A percentile compares a stretch with the other conserved stretches of the same genome.
phyloP scores from a whole-genome alignment of 2,329 filamentous ascomycete species.

The Xylariaceae sp. region DNA sequence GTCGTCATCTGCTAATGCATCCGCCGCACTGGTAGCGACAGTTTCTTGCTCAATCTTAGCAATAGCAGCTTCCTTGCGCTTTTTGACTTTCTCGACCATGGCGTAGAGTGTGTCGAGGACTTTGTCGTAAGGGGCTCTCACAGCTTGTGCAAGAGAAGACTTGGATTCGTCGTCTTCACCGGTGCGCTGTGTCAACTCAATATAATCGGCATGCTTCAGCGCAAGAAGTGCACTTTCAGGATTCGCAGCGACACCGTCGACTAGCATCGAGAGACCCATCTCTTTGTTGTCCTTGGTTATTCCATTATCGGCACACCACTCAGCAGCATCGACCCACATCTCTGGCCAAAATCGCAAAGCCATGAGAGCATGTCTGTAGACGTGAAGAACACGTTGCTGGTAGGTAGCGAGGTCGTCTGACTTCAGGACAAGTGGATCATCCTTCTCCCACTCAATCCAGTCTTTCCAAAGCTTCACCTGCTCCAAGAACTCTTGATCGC shows the following conservation, averaged over 20 bases:
- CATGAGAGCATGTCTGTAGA: slow-evolving; percentile 93
- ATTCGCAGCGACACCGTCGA: slow-evolving; percentile 81
- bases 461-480: slow-evolving; percentile 88
- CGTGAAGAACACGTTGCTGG: slow-evolving; percentile 77
- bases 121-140: slow-evolving; percentile 79
- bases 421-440: slow-evolving; percentile 82
- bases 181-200: slow-evolving; percentile 73
- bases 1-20: slow-evolving; percentile 32
- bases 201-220: slow-evolving; percentile 81
- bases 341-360: slow-evolving; percentile 91
- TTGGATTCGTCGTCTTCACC: slow-evolving; percentile 74
- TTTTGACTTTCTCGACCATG: slow-evolving; percentile 69
- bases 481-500: slow-evolving; percentile 74
- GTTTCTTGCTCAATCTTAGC: slow-evolving; percentile 53
- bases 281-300: slow-evolving; percentile 53
- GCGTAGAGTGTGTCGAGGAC: slow-evolving; percentile 85
- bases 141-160: slow-evolving; percentile 70
- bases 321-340: slow-evolving; percentile 90
- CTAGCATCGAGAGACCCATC: slow-evolving; percentile 69
- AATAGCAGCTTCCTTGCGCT: slow-evolving; percentile 56
- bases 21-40: slow-evolving; percentile 23
- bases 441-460: slow-evolving; percentile 95
- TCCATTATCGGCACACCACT: slow-evolving; percentile 83
- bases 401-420: slow-evolving; percentile 73
- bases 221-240: slow-evolving; percentile 89